phyloP scores from a whole-genome alignment of 768 basidiomycete genomes.

The Collybia sordida region DNA sequence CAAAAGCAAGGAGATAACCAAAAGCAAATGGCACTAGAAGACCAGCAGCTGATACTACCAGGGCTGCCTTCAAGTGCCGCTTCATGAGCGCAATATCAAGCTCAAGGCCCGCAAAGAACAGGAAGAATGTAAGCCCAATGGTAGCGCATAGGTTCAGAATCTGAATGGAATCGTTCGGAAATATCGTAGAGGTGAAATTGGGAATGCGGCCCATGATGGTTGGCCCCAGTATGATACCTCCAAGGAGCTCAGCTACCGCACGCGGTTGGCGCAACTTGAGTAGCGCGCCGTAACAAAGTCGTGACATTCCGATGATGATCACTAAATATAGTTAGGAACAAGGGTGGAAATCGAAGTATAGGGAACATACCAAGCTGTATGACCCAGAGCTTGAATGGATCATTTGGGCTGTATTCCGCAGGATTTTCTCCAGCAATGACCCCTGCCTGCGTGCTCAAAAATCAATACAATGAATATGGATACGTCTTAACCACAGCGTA shows the following conservation, averaged over 20 bases:
- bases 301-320: too few species aligned
- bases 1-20: constrained; percentile 48
- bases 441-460: constrained; percentile 47
- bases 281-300: too few species aligned
- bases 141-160: constrained; percentile 55
- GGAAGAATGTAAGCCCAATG: constrained; percentile 52
- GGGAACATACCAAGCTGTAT: constrained; percentile 64
- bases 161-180: constrained; percentile 32
- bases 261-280: too few species aligned
- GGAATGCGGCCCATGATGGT: constrained; percentile 45
- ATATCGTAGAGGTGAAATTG: constrained; percentile 43
- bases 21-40: constrained; percentile 58
- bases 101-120: constrained; percentile 61
- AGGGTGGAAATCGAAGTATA: not conserved
- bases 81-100: constrained; percentile 49
- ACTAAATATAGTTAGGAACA: too few species aligned
- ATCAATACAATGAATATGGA: too few species aligned
- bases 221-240: too few species aligned
- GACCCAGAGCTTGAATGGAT: constrained; percentile 78
- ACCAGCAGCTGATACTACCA: constrained; percentile 47
- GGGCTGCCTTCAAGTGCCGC: constrained; percentile 19
- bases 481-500: too few species aligned
- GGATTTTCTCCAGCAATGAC: constrained; percentile 78
- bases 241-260: too few species aligned
- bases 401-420: constrained; percentile 49